Conservation (phyloP, 208 protist species). For the Trypanosoma congolense region DNA sequence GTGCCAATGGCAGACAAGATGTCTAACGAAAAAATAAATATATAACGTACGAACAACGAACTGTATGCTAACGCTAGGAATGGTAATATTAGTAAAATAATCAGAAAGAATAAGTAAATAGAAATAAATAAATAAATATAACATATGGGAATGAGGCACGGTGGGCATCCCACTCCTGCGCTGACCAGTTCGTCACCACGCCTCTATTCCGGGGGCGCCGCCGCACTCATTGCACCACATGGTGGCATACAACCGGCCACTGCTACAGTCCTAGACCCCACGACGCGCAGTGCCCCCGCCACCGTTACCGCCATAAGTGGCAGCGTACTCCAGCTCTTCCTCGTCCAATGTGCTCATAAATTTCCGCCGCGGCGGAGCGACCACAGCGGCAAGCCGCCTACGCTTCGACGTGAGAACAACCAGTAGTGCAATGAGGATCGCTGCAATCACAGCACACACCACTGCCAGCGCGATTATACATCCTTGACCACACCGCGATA, state of each 20-base stretch:
- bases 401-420: constrained; percentile 76
- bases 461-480: constrained; percentile 75
- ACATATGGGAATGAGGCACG: no score
- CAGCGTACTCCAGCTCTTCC: constrained; percentile 19
- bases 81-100: background rate
- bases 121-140: no score
- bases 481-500: constrained; percentile 38
- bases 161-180: no score
- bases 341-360: constrained; percentile 42
- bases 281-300: background rate
- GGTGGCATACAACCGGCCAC: background rate
- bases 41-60: background rate
- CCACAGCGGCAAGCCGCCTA: constrained; percentile 54
- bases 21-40: background rate
- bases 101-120: no score
- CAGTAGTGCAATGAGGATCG: constrained; percentile 41
- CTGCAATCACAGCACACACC: constrained; percentile 44
- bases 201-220: no score
- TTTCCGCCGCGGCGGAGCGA: constrained; percentile 43
- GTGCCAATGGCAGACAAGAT: no score
- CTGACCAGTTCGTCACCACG: no score
- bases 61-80: background rate
- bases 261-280: background rate
- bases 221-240: background rate
- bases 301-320: background rate